phyloP scores from a whole-genome alignment of 2,329 filamentous ascomycete species.

The Mollisia scopiformis region DNA sequence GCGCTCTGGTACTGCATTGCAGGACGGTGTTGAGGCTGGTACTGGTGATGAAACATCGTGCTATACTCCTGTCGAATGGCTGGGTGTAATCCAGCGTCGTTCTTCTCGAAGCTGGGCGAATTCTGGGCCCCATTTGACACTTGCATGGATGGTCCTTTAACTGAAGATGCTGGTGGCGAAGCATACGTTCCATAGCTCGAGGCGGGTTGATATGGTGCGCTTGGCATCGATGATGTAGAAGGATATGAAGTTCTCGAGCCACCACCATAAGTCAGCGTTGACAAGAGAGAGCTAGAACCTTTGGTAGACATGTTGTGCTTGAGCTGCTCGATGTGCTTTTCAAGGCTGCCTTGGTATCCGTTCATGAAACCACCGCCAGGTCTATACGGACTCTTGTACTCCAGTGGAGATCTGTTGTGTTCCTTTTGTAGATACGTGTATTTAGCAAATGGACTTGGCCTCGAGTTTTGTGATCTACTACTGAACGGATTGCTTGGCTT shows the following conservation, averaged over 20 bases:
- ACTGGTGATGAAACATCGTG: slow-evolving; percentile 29
- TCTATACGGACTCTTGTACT: slow-evolving; percentile 63
- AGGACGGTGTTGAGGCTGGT: slow-evolving; percentile 18
- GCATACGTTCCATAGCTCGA: slow-evolving; percentile 9
- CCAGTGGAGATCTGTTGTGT: slow-evolving; percentile 58
- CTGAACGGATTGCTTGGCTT: slow-evolving; percentile 32
- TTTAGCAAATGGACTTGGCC: slow-evolving; percentile 35
- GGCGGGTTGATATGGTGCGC: slow-evolving; percentile 10
- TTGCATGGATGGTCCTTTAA: neutral
- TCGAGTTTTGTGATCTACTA: slow-evolving; percentile 20
- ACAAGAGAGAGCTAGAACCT: too few relatives aligned
- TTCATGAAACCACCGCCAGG: slow-evolving; percentile 61
- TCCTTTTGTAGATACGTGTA: slow-evolving; percentile 60
- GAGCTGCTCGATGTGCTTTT: slow-evolving; percentile 29
- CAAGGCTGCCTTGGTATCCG: slow-evolving; percentile 54
- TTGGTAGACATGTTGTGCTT: slow-evolving; percentile 8
- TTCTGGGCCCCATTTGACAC: slow-evolving; percentile 3
- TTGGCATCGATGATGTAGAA: slow-evolving; percentile 7
- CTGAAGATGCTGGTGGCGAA: slow-evolving; percentile 8
- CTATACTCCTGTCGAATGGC: slow-evolving; percentile 41
- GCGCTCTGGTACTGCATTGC: slow-evolving; percentile 16
- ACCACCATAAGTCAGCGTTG: slow-evolving; percentile 15
- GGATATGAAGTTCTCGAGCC: slow-evolving; percentile 14
- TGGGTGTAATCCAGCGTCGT: slow-evolving; percentile 38
- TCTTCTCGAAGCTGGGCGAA: slow-evolving; percentile 31